Evolutionary conservation across 805 yeast species (phyloP).

Genomic region (Schizosaccharomyces cryophilus): DNA sequence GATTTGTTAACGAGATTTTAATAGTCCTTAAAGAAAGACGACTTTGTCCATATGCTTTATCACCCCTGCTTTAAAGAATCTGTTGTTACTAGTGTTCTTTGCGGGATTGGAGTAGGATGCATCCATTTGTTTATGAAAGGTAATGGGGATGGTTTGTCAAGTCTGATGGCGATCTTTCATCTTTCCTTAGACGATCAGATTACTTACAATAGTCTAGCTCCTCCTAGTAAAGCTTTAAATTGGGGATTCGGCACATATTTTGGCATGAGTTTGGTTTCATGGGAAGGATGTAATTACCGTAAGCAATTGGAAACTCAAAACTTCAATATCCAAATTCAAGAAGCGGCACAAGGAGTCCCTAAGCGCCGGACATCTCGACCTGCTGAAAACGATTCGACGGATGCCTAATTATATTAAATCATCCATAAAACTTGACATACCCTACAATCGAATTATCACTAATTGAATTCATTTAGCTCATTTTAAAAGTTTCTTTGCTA

Average conservation of each 20-base stretch:
- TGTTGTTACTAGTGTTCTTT: background rate
- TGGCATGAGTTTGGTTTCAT: background rate
- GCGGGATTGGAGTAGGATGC: background rate
- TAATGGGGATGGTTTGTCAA: background rate
- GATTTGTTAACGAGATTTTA: too few species aligned
- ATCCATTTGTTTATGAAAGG: background rate
- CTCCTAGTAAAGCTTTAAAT: background rate
- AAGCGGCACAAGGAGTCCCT: background rate
- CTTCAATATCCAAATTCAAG: background rate
- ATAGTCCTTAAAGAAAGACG: background rate
- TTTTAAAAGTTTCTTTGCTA: too few species aligned
- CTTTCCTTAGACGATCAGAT: background rate
- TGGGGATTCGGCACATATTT: background rate
- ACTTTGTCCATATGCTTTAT: background rate
- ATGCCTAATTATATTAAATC: too few species aligned
- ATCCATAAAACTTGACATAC: too few species aligned
- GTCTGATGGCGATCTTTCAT: background rate
- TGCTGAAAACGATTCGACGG: background rate
- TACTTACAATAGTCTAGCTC: background rate
- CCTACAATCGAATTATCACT: too few species aligned
- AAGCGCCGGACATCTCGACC: background rate
- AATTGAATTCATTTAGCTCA: too few species aligned
- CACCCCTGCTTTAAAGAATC: background rate
- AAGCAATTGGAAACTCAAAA: background rate
- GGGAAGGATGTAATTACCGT: slow-evolving; percentile 1